Conservation (phyloP, 805 yeast genomes). For the Saturnispora serradocipensis region DNA sequence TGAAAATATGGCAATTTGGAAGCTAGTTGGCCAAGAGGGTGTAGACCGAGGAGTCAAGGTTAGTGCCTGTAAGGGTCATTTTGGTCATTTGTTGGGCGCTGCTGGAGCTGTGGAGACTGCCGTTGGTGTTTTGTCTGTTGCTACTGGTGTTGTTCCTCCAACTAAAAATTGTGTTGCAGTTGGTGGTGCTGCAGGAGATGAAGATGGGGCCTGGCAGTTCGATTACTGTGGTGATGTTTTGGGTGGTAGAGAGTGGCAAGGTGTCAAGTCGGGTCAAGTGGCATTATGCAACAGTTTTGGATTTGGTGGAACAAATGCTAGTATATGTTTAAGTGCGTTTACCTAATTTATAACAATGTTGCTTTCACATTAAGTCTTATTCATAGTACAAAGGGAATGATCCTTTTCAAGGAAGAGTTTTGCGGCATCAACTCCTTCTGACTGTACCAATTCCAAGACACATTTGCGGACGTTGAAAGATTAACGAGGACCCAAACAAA, state of each 20-base stretch:
- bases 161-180: constrained; percentile 58
- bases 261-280: constrained; percentile 32
- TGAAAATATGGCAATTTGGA: constrained; percentile 66
- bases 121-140: constrained; percentile 61
- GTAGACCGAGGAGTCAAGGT: constrained; percentile 36
- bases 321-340: constrained; percentile 44
- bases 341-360: neutral
- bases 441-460: constrained; percentile 16
- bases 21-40: constrained; percentile 34
- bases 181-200: constrained; percentile 41
- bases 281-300: constrained; percentile 92
- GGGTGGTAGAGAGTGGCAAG: constrained; percentile 25
- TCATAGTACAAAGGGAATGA: constrained; percentile 25
- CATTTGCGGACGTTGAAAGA: constrained; percentile 46
- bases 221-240: constrained; percentile 46
- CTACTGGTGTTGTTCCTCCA: constrained; percentile 58
- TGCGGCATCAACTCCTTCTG: neutral
- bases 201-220: constrained; percentile 33
- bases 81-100: constrained; percentile 92
- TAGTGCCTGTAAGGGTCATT: constrained; percentile 83
- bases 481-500: constrained; percentile 36
- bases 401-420: constrained; percentile 6
- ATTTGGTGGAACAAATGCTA: constrained; percentile 92
- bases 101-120: constrained; percentile 93
- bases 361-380: neutral